phyloP scores from a whole-genome alignment of 495 filamentous ascomycete genomes.

The Hypoxylon rickii region DNA sequence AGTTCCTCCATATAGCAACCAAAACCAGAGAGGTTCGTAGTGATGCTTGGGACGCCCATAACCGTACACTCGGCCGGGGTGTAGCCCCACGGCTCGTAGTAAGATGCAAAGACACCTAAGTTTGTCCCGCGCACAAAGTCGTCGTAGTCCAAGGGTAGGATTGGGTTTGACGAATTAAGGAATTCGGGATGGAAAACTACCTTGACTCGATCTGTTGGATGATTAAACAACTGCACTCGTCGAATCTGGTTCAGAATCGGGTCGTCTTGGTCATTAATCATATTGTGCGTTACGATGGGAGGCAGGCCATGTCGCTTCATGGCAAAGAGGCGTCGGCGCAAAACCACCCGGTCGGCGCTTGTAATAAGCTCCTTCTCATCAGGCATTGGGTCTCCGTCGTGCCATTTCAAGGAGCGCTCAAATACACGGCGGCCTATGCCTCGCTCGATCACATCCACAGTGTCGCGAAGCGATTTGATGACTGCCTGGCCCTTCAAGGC shows the following conservation, averaged over 20 bases:
- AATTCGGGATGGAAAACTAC: constrained; percentile 98
- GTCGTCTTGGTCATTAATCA: constrained; percentile 91
- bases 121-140: constrained; percentile 98
- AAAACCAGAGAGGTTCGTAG: constrained; percentile 95
- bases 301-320: constrained; percentile 91
- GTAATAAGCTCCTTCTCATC: constrained; percentile 95
- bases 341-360: constrained; percentile 87
- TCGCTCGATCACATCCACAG: constrained; percentile 84
- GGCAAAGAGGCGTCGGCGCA: constrained; percentile 88
- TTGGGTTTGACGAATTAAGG: constrained; percentile 91
- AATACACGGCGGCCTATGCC: constrained; percentile 93
- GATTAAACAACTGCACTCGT: constrained; percentile 95
- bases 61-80: constrained; percentile 98
- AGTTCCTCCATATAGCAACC: constrained; percentile 99
- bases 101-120: constrained; percentile 92
- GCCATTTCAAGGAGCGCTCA: constrained; percentile 90
- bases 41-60: constrained; percentile 98
- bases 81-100: constrained; percentile 99
- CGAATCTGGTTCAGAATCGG: constrained; percentile 96
- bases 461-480: constrained; percentile 93
- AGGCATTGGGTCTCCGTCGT: constrained; percentile 87
- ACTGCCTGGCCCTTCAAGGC: constrained; percentile 95
- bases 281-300: constrained; percentile 99
- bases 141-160: constrained; percentile 94
- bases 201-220: constrained; percentile 93